Base-by-base conservation (phyloP, 2,329 filamentous ascomycete species). In the Chaetomiaceae sp. region DNA sequence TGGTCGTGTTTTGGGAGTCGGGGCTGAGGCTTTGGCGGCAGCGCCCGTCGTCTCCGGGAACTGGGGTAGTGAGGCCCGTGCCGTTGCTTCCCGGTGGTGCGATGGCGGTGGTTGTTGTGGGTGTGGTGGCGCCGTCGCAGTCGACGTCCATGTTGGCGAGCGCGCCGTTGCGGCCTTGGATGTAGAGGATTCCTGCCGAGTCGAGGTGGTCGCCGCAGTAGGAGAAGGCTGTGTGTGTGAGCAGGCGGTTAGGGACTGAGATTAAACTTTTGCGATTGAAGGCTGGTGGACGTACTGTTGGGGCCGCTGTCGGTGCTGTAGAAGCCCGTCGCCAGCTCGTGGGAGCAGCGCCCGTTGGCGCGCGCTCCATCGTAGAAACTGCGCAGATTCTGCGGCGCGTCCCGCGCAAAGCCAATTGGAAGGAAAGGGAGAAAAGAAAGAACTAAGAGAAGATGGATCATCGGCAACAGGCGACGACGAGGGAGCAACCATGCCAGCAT, bases 131-230 rank as follows among this genome's bases (percentile, higher is more conserved):
- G 1, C 77, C 76, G 49, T 81, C 76, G 53, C 77, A 81, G 62
- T 81, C 77, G 35, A 80, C 66, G 48, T 80, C 76, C 70, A 80
- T 76, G 58, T 79, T 72, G 7, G 68, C 69, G 38, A 78, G 65
- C 14, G 45, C 24, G 26, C 47, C 47, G 9, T 60, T 55, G 1
- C 58, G 59, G 7, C 69, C 70, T 37, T 68, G 65, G 35, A 76
- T 57, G 59, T 70, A 76, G 47, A 78, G 63, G 17, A 68, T 59
- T 29, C 62, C 62, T 15, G 52, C 44, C 17, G 60, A 50, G 10
- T 47, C 12, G 3, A 65, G 53, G 46, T 67, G 64, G 54, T 74
- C 70, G 19, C 66, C 68, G 54, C 71, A 74, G 59, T 74, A 74
- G 9, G 60, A 59, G 43, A 55, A 62, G 14, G 47, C 57, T 61